Conservation (phyloP, 1,284 basidiomycete species). For the Puccinia triticina region DNA sequence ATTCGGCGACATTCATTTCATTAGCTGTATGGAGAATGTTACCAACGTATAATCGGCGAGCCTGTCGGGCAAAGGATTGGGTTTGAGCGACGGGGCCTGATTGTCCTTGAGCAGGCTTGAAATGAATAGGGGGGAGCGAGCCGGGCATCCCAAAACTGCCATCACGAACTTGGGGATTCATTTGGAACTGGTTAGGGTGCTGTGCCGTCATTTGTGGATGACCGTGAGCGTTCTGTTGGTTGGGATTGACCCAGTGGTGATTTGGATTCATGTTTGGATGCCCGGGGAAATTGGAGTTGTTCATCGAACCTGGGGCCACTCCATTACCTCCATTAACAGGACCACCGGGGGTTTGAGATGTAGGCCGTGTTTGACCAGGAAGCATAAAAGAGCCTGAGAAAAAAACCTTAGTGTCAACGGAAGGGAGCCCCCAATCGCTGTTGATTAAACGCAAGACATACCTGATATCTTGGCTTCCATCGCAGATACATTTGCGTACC, state of each 20-base stretch:
- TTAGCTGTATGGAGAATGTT: conserved; percentile 89
- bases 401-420: neutral
- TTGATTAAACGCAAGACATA: conserved; percentile 57
- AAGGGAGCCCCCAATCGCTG: neutral
- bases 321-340: conserved; percentile 41
- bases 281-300: conserved; percentile 33
- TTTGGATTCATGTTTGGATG: conserved; percentile 54
- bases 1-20: conserved; percentile 82
- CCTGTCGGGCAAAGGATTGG: conserved; percentile 71
- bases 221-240: conserved; percentile 60
- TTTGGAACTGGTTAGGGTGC: conserved; percentile 69
- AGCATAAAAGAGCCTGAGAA: conserved; percentile 80
- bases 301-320: conserved; percentile 51
- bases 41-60: conserved; percentile 90
- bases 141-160: conserved; percentile 53
- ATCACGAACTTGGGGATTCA: conserved; percentile 57
- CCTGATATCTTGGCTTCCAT: conserved; percentile 96
- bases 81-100: conserved; percentile 47
- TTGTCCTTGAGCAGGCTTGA: conserved; percentile 55
- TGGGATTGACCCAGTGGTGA: conserved; percentile 69
- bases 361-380: conserved; percentile 82
- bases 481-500: conserved; percentile 90
- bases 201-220: conserved; percentile 73
- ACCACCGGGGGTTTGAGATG: conserved; percentile 52
- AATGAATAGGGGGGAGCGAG: conserved; percentile 56